Conservation (phyloP, 2,329 filamentous ascomycete species). For the Talaromyces sp. region DNA sequence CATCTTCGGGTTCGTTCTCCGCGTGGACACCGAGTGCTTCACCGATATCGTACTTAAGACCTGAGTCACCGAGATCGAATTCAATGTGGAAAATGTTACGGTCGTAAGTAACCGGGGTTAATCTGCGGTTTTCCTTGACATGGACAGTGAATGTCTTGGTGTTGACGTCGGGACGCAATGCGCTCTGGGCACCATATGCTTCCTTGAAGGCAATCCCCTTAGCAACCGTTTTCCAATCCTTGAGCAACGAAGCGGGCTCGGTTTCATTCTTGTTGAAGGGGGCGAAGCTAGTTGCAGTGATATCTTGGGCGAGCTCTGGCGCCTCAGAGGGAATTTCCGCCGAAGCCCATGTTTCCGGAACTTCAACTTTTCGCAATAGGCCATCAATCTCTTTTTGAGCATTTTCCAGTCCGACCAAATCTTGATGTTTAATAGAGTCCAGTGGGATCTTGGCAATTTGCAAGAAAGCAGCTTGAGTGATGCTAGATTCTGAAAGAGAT, state of each 20-base stretch:
- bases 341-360: slow-evolving; percentile 76
- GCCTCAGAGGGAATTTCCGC: slow-evolving; percentile 45
- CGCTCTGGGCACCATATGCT: slow-evolving; percentile 70
- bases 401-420: slow-evolving; percentile 59
- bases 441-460: slow-evolving; percentile 67
- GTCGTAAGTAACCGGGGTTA: slow-evolving; percentile 85
- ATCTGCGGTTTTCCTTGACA: slow-evolving; percentile 90
- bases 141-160: slow-evolving; percentile 82
- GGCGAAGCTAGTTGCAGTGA: slow-evolving; percentile 77
- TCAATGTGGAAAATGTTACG: slow-evolving; percentile 99
- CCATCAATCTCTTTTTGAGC: slow-evolving; percentile 59
- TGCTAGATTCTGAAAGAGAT: slow-evolving; percentile 62
- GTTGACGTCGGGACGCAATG: slow-evolving; percentile 77
- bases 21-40: slow-evolving; percentile 95
- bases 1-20: slow-evolving; percentile 77
- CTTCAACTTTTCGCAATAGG: slow-evolving; percentile 66
- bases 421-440: slow-evolving; percentile 62
- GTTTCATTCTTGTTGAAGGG: slow-evolving; percentile 70
- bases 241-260: slow-evolving; percentile 63
- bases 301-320: slow-evolving; percentile 54
- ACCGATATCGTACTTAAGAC: slow-evolving; percentile 92
- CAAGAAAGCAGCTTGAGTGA: slow-evolving; percentile 79
- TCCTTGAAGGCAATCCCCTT: slow-evolving; percentile 93
- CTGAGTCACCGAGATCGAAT: slow-evolving; percentile 88
- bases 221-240: slow-evolving; percentile 77